Evolutionary conservation across 805 yeast species (phyloP).

Genomic region (Hagleromyces aurorensis): DNA sequence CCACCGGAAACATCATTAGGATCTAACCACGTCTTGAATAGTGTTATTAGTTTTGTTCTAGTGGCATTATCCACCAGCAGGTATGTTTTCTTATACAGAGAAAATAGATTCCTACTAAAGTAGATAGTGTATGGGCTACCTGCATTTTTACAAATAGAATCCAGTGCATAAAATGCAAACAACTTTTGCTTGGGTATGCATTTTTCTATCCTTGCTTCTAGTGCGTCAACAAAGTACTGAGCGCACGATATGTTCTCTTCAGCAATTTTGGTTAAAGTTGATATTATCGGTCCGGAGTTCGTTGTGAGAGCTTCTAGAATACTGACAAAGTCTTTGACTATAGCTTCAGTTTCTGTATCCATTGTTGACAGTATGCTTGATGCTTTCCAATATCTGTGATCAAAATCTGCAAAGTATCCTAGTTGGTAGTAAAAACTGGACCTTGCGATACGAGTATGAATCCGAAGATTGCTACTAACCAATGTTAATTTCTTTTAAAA

Average conservation of each 20-base stretch:
- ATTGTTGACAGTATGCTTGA: constrained; percentile 3
- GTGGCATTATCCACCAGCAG: constrained; percentile 70
- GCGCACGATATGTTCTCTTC: constrained; percentile 77
- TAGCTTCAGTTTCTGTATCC: constrained; percentile 31
- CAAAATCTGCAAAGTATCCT: too few species aligned
- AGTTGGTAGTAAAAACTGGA: too few species aligned
- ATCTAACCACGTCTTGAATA: constrained; percentile 83
- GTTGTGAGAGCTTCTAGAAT: constrained; percentile 72
- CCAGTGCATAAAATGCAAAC: constrained; percentile 75
- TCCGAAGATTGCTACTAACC: too few species aligned
- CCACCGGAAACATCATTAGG: constrained; percentile 37
- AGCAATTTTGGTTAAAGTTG: constrained; percentile 76
- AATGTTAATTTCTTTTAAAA: too few species aligned
- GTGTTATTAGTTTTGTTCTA: constrained; percentile 61
- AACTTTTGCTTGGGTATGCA: constrained; percentile 81
- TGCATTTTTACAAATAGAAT: constrained; percentile 84
- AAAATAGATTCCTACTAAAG: constrained; percentile 57
- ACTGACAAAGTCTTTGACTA: constrained; percentile 53
- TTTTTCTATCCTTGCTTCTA: constrained; percentile 64
- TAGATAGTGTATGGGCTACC: constrained; percentile 84
- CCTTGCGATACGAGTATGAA: too few species aligned
- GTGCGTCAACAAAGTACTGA: constrained; percentile 63
- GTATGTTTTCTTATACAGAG: constrained; percentile 67
- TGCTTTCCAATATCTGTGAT: too few species aligned
- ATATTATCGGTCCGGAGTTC: constrained; percentile 85